These are phyloP conservation scores for Cutaneotrichosporon arboriforme DNA, from an alignment of 1,284 basidiomycete genomes.

Conservation along the genomic window DNA sequence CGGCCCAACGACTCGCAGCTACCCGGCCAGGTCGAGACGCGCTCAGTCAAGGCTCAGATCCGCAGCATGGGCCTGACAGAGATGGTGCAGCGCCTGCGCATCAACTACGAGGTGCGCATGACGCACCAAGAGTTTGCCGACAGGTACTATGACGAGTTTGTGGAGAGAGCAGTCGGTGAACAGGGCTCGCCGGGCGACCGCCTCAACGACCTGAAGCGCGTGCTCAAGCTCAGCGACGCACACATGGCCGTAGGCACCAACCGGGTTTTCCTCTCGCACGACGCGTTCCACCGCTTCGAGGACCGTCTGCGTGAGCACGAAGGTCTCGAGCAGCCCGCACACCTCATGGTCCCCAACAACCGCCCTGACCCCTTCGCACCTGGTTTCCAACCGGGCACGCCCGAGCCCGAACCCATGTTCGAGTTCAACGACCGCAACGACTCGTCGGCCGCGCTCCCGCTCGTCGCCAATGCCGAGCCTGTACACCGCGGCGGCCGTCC, in stretches of 20 bases:
- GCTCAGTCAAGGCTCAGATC: constrained; percentile 87
- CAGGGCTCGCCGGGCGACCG: constrained; percentile 46
- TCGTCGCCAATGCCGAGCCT: constrained; percentile 72
- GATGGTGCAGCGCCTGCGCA: constrained; percentile 62
- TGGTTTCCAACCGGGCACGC: constrained; percentile 54
- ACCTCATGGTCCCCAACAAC: neutral
- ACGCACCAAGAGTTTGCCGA: constrained; percentile 81
- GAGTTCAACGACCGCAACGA: constrained; percentile 30
- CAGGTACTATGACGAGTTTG: constrained; percentile 62
- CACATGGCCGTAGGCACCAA: constrained; percentile 75
- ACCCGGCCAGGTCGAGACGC: constrained; percentile 86
- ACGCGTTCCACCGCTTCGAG: constrained; percentile 82
- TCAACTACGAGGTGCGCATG: constrained; percentile 75
- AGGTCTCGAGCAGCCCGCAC: constrained; percentile 61
- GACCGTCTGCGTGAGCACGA: constrained; percentile 77
- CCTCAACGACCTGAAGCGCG: constrained; percentile 52
- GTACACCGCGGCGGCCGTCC: constrained; percentile 55
- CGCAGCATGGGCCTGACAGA: constrained; percentile 73
- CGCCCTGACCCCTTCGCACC: constrained; percentile 54
- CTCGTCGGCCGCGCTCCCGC: constrained; percentile 53
- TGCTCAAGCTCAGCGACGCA: constrained; percentile 61
- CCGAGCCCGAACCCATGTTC: constrained; percentile 18
- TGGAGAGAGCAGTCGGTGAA: constrained; percentile 41
- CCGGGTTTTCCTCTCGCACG: constrained; percentile 87
- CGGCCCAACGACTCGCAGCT: constrained; percentile 93